Evolutionary conservation across 75 land plant species (phyloP), one percentile per base, ranked within the genome.

Genomic region (Ceratopteris richardii): DNA sequence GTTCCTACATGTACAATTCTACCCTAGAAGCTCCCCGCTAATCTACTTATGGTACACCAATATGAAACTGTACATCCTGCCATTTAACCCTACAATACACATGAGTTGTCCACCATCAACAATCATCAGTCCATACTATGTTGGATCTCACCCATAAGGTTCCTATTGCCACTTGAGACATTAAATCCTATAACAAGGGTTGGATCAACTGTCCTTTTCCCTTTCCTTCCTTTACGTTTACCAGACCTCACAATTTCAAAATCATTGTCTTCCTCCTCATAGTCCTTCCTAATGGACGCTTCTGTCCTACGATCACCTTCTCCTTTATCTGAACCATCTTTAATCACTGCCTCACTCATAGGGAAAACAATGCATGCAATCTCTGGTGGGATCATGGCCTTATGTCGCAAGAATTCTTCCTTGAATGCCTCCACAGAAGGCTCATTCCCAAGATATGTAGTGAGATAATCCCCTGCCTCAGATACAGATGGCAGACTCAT

Each of bases 381-480:
- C 1, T 31, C 67, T 24, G 66, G 17, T 18, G 67, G 41, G 40
- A 63, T 13, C 29, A 27, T 33, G 31, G 63, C 67, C 53, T 63
- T 70, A 39, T 46, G 60, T 1, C 67, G 66, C 18, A 70, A 47
- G 56, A 70, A 70, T 54, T 70, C 73, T 5, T 31, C 31, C 54
- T 63, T 63, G 54, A 70, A 70, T 1, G 54, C 24, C 30, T 70
- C 50, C 29, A 68, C 56, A 26, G 44, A 51, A 4, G 73, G 66
- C 6, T 37, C 36, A 54, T 51, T 33, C 9, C 56, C 28, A 21
- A 70, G 60, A 56, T 63, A 70, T 67, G 50, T 52, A 6, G 73
- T 40, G 4, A 70, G 60, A 44, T 70, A 70, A 33, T 56, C 60
- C 14, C 73, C 56, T 13, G 67, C 73, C 47, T 70, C 73, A n/a